Percentiles rank a stretch among this genome's conserved stretches.
Conservation (phyloP, 1,284 basidiomycete species). For the Phellinidium pouzarii region DNA sequence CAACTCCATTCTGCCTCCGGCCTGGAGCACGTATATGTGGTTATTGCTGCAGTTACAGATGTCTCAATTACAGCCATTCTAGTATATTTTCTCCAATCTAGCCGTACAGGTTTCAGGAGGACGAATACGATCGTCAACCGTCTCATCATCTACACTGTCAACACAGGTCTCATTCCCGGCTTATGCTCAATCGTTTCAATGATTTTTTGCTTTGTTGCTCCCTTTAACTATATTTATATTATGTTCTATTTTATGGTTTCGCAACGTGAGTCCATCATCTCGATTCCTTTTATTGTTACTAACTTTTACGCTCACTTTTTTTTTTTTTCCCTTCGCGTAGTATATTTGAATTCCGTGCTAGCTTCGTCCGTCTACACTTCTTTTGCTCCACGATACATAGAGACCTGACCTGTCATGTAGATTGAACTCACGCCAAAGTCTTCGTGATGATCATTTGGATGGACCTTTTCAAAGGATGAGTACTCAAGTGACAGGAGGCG, state of each 20-base stretch:
- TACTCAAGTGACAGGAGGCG: no score
- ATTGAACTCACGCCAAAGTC: neutral
- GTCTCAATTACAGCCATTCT: conserved; percentile 10
- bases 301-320: no score
- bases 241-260: neutral
- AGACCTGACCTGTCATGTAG: neutral
- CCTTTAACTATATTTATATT: conserved; percentile 7
- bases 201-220: neutral
- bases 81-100: conserved; percentile 2
- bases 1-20: neutral
- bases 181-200: neutral
- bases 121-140: conserved; percentile 12
- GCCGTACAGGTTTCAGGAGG: neutral
- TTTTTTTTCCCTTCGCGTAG: neutral
- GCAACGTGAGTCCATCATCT: conserved; percentile 5
- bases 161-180: conserved; percentile 20
- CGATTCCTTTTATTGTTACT: no score
- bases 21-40: neutral
- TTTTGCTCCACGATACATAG: neutral
- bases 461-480: no score
- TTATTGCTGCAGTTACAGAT: conserved; percentile 9
- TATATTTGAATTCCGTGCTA: conserved; percentile 5
- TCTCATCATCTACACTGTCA: conserved; percentile 14
- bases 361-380: neutral
- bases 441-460: no score